Conservation (phyloP, 345 rosid species). For the Eucalyptus urophylla region DNA sequence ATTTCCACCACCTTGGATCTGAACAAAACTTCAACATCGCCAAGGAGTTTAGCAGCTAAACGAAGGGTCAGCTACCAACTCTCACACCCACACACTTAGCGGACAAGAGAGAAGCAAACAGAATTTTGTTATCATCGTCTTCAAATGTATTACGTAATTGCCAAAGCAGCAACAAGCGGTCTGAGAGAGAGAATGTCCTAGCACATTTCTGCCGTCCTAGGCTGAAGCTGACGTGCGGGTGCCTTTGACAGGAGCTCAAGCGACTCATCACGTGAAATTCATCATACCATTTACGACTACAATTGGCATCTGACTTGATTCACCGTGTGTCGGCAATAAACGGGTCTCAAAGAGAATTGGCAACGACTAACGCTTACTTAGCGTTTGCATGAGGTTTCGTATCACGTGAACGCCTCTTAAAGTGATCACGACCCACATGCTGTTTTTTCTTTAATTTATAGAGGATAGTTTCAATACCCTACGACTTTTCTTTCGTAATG, state of each 20-base stretch:
- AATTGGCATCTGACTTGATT: background rate
- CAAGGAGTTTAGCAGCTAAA: background rate
- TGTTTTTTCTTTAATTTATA: background rate
- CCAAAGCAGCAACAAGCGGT: background rate
- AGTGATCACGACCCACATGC: background rate
- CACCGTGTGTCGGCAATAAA: background rate
- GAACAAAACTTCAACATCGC: background rate
- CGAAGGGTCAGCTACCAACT: background rate
- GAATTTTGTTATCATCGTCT: background rate
- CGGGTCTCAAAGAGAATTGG: background rate
- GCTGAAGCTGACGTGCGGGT: background rate
- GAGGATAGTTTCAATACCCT: background rate
- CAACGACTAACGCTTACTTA: background rate
- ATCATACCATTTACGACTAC: background rate
- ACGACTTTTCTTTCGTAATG: background rate
- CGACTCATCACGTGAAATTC: background rate
- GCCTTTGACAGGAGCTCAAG: background rate
- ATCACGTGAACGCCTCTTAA: background rate
- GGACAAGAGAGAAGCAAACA: background rate
- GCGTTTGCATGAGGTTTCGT: background rate
- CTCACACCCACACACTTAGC: background rate
- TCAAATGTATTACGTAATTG: background rate
- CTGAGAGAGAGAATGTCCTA: background rate
- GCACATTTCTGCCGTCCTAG: background rate
- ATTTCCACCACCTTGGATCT: background rate